phyloP scores from a whole-genome alignment of 768 basidiomycete species.

The Russula emetica region DNA sequence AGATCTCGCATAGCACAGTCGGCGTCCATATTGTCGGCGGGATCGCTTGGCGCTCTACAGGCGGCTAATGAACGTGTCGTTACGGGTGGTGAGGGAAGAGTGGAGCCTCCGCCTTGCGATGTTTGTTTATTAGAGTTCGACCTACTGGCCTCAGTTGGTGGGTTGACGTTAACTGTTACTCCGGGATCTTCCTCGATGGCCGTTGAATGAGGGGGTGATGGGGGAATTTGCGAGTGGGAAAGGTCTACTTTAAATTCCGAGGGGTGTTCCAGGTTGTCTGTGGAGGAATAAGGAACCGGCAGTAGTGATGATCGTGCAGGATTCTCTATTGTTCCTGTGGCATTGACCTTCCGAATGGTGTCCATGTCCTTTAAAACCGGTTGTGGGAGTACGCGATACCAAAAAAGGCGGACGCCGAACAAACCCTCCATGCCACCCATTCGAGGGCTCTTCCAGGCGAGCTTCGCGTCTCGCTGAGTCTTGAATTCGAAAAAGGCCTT shows the following conservation, averaged over 20 bases:
- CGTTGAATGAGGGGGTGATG: background rate
- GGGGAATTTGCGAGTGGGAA: background rate
- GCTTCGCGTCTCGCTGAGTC: constrained; percentile 41
- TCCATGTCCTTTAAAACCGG: background rate
- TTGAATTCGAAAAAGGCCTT: constrained; percentile 53
- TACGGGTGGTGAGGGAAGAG: background rate
- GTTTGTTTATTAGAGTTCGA: constrained; percentile 1
- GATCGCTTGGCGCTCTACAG: background rate
- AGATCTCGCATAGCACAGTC: background rate
- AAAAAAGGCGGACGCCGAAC: constrained; percentile 37
- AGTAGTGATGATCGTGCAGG: constrained; percentile 2
- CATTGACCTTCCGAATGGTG: constrained; percentile 1
- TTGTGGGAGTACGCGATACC: constrained; percentile 20
- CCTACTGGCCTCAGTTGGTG: background rate
- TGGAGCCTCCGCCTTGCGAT: background rate
- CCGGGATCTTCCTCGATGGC: background rate
- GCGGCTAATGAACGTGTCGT: background rate
- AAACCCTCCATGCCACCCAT: constrained; percentile 35
- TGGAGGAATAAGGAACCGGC: background rate
- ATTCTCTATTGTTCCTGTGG: constrained; percentile 9
- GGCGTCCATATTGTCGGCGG: background rate
- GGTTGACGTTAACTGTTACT: background rate
- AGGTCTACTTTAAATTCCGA: background rate
- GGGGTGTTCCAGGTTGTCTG: background rate
- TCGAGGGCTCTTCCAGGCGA: constrained; percentile 49